Conservation (phyloP, 2,329 filamentous ascomycete genomes). For the Colletotrichum sp. region DNA sequence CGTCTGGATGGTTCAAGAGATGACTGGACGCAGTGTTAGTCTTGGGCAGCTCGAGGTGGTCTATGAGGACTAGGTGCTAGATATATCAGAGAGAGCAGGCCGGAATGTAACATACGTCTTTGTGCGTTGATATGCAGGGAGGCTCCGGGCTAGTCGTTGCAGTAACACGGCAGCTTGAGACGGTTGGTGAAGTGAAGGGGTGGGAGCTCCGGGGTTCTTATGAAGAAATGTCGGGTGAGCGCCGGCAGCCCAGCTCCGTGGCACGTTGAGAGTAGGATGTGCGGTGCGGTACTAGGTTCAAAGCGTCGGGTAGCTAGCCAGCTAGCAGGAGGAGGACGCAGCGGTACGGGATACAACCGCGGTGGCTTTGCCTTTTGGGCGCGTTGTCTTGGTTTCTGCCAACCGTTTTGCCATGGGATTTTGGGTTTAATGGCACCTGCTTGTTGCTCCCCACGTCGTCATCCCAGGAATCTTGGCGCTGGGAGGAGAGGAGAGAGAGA, state of each 20-base stretch:
- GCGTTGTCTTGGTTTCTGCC: neutral
- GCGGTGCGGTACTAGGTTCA: constrained; percentile 10
- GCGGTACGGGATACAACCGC: neutral
- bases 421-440: constrained; percentile 6
- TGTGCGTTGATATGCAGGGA: neutral
- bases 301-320: constrained; percentile 3
- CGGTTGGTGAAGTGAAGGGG: neutral
- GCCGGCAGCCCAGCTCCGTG: constrained; percentile 1
- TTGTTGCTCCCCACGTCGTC: neutral
- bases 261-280: neutral
- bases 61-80: neutral
- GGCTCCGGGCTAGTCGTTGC: neutral
- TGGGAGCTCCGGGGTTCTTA: constrained; percentile 17
- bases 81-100: neutral
- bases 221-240: neutral
- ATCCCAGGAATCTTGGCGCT: constrained; percentile 10
- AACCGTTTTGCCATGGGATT: constrained; percentile 4
- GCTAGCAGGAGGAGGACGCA: neutral
- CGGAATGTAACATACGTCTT: neutral
- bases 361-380: neutral
- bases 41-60: neutral
- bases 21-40: neutral
- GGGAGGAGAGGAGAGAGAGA: neutral
- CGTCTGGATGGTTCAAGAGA: neutral
- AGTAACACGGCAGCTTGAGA: neutral